phyloP scores from a whole-genome alignment of 1,284 basidiomycete genomes.

The Marasmius oreades region DNA sequence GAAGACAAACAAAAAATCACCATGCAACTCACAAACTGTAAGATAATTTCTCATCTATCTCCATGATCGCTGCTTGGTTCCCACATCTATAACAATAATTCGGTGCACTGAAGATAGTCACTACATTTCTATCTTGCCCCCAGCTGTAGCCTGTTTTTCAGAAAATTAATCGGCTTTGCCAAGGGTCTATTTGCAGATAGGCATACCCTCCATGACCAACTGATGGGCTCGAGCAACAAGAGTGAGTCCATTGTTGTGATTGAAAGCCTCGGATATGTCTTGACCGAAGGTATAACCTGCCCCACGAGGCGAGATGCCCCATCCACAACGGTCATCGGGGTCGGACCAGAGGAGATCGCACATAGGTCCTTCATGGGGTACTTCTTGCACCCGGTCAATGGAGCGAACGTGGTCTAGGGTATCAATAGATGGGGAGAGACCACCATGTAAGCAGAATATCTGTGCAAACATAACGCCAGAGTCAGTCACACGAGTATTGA shows the following conservation, averaged over 20 bases:
- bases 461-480: constrained; percentile 29
- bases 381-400: constrained; percentile 98
- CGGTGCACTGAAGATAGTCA: constrained; percentile 98
- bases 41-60: constrained; percentile 98
- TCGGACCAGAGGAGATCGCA: constrained; percentile 99
- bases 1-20: constrained; percentile 2
- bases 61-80: constrained; percentile 99
- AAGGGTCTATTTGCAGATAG: not conserved
- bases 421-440: constrained; percentile 98
- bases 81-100: constrained; percentile 99
- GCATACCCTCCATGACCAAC: constrained; percentile 94
- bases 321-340: constrained; percentile 98
- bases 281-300: constrained; percentile 99
- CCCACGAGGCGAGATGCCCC: constrained; percentile 98
- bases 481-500: constrained; percentile 13
- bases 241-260: constrained; percentile 98
- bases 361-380: constrained; percentile 99
- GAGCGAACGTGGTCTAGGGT: constrained; percentile 98
- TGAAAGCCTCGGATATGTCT: constrained; percentile 97
- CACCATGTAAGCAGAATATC: constrained; percentile 99
- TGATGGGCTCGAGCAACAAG: constrained; percentile 96
- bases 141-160: constrained; percentile 79
- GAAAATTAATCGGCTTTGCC: constrained; percentile 4
- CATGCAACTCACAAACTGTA: constrained; percentile 81
- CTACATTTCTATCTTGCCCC: constrained; percentile 99